phyloP scores from a whole-genome alignment of 441 rosid species.

The Isatis lusitanica region DNA sequence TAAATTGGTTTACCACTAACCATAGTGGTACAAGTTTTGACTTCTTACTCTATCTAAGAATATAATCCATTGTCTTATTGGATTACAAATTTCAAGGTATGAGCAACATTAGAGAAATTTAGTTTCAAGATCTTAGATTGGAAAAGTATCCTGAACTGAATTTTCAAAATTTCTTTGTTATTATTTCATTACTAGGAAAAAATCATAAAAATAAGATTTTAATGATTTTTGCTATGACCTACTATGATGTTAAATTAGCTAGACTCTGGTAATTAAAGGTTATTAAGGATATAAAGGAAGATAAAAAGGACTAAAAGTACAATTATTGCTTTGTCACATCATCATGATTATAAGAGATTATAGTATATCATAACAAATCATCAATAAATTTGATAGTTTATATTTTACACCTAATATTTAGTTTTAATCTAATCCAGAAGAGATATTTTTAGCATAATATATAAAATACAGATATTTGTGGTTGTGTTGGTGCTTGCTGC shows the following conservation, averaged over 20 bases:
- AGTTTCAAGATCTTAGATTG: background rate
- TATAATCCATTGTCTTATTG: background rate
- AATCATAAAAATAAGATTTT: background rate
- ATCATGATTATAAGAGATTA: constrained; percentile 17
- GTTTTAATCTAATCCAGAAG: constrained; percentile 20
- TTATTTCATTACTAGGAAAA: background rate
- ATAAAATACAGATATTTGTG: constrained; percentile 10
- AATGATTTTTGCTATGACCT: background rate
- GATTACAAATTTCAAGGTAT: constrained; percentile 2
- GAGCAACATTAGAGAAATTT: background rate
- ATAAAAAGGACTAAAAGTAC: constrained; percentile 8
- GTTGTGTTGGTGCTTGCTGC: constrained; percentile 26
- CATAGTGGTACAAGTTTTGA: constrained; percentile 1
- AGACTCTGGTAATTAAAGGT: background rate
- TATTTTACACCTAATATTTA: background rate
- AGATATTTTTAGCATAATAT: constrained; percentile 31
- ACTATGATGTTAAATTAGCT: background rate
- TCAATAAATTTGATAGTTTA: background rate
- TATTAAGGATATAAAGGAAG: constrained; percentile 11
- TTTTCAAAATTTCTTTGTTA: background rate
- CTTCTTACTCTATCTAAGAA: background rate
- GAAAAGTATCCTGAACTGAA: background rate
- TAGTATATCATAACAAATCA: background rate
- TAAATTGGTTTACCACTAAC: background rate
- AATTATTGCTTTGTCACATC: background rate